Base-by-base conservation (phyloP, 2,329 filamentous ascomycete species). In the Monosporascus ibericus region DNA sequence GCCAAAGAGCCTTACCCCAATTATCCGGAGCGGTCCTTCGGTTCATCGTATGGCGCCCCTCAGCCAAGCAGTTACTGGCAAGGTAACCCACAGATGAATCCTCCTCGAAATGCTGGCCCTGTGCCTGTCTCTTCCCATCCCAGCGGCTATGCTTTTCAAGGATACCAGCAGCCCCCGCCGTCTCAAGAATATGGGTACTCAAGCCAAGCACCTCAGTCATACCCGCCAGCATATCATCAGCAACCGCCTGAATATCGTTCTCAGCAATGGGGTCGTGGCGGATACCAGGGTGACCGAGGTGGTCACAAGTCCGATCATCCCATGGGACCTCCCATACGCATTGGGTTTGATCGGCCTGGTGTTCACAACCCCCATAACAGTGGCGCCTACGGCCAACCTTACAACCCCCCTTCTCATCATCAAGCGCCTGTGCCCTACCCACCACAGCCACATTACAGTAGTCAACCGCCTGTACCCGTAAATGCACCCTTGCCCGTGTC, bases 251-350 rank as follows among this genome's bases (percentile, higher is more conserved):
- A 73, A 57, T 70, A 66, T 48, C 52, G 61, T 47, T 59, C 68
- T 53, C 75, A 73, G 56, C 75, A 72, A 56, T 79, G 75, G 75
- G 65, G 70, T 34, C 72, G 75, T 18, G 74, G 74, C 47, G 72
- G 70, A 39, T 77, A 73, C 51, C 59, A 63, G 60, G 71, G 67
- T 68, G 76, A 75, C 58, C 74, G 75, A 57, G 72, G 72, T 56
- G 66, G 64, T 58, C 65, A 66, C 52, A 66, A 63, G 66, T 61
- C 58, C 50, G 70, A 60, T 24, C 60, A 56, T 56, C 47, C 63
- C 25, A 62, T 68, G 48, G 64, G 56, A 22, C 58, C 66, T n/a
- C 63, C 65, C 39, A 59, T 66, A 24, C 71, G 71, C 48, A 64
- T 70, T 44, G 59, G 64, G 9, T 68, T 67, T 55, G 61, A 62